A percentile compares a stretch with the other conserved stretches of the same genome.
phyloP scores from a whole-genome alignment of 176 grass and related monocot species.

The Aegilops longissima region DNA sequence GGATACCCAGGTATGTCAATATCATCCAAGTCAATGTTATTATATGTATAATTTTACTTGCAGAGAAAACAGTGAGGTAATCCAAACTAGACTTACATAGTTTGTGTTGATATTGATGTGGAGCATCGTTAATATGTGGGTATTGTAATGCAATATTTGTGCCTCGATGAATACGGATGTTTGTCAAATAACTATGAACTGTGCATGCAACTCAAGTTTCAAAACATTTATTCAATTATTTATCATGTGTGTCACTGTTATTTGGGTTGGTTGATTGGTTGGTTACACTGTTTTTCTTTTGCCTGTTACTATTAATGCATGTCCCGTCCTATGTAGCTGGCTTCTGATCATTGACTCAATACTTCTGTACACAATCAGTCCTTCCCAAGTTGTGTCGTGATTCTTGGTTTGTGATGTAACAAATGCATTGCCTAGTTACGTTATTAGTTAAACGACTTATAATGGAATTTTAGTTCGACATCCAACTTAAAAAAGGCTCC shows the following conservation, averaged over 20 bases:
- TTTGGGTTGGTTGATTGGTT: not conserved
- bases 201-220: not conserved
- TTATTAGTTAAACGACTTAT: not conserved
- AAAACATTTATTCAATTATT: not conserved
- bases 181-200: slow-evolving; percentile 2
- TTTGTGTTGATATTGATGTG: not conserved
- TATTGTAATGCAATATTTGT: not conserved
- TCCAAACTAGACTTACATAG: not conserved
- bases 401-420: slow-evolving; percentile 10
- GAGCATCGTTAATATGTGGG: not conserved
- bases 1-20: slow-evolving; percentile 61
- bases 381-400: not conserved
- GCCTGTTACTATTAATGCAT: not conserved
- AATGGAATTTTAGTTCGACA: not conserved
- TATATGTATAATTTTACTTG: slow-evolving; percentile 15
- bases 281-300: not conserved
- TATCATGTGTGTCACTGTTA: not conserved
- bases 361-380: not conserved
- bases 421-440: not conserved
- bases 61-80: not conserved
- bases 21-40: slow-evolving; percentile 2
- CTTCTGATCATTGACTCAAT: slow-evolving; percentile 10
- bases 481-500: not conserved
- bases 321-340: not conserved
- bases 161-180: not conserved